Percentiles rank a stretch among this genome's conserved stretches.
Evolutionary conservation across 257 asterid genomes (phyloP).

Genomic region (Capsicum baccatum): DNA sequence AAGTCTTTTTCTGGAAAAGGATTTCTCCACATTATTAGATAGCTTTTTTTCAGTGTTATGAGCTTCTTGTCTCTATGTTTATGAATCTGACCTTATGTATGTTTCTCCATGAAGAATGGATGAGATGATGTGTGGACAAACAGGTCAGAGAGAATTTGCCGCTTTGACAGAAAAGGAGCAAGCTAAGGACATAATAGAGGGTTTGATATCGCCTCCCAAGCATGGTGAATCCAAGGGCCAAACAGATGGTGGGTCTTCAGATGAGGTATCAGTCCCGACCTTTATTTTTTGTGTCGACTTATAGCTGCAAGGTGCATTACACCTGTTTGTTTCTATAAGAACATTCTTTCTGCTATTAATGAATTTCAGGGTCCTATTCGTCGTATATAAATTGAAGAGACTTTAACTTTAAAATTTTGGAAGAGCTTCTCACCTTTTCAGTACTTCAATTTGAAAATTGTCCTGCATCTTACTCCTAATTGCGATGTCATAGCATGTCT

Average conservation of each 20-base stretch:
- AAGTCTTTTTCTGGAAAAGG: neutral
- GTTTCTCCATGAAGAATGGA: slow-evolving; percentile 74
- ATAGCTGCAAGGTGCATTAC: neutral
- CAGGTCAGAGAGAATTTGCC: slow-evolving; percentile 74
- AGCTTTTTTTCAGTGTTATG: slow-evolving; percentile 2
- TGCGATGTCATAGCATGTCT: slow-evolving; percentile 2
- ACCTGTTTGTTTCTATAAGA: neutral
- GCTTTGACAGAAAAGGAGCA: slow-evolving; percentile 57
- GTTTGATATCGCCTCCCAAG: slow-evolving; percentile 45
- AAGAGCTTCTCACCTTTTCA: neutral
- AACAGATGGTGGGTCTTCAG: slow-evolving; percentile 53
- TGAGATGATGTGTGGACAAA: slow-evolving; percentile 82
- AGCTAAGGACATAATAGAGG: slow-evolving; percentile 52
- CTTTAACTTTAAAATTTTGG: neutral
- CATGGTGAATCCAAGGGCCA: slow-evolving; percentile 48
- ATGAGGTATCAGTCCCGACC: slow-evolving; percentile 55
- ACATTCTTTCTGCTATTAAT: neutral
- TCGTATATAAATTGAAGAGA: neutral
- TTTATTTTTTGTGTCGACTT: slow-evolving; percentile 27
- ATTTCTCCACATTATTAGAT: neutral
- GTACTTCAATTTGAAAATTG: neutral
- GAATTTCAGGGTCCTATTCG: slow-evolving; percentile 9
- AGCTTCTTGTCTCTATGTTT: neutral
- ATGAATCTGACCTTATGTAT: slow-evolving; percentile 28
- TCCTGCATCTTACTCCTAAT: slow-evolving; percentile 14